phyloP scores from a whole-genome alignment of 1,284 basidiomycete species.

The Cronartium quercuum region DNA sequence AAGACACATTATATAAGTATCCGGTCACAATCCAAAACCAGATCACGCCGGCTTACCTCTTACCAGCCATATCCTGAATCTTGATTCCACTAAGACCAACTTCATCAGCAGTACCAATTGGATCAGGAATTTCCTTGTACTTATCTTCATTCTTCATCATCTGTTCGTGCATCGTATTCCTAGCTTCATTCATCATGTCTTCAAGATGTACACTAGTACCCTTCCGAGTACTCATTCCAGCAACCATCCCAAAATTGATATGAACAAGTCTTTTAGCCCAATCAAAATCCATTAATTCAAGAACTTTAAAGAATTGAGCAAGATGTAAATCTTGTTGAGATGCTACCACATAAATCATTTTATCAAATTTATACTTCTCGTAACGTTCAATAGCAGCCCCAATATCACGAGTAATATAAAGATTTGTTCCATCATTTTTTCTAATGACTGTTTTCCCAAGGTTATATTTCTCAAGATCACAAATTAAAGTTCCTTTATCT shows the following conservation, averaged over 20 bases:
- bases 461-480: slow-evolving; percentile 80
- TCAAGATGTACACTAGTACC: slow-evolving; percentile 95
- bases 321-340: slow-evolving; percentile 93
- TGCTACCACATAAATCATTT: slow-evolving; percentile 85
- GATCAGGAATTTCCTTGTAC: slow-evolving; percentile 81
- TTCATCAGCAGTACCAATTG: slow-evolving; percentile 71
- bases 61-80: slow-evolving; percentile 96
- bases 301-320: slow-evolving; percentile 88
- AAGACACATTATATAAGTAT: slow-evolving; percentile 10
- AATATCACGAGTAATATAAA: slow-evolving; percentile 98
- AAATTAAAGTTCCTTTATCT: slow-evolving; percentile 68
- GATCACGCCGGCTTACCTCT: slow-evolving; percentile 56
- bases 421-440: slow-evolving; percentile 94
- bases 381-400: slow-evolving; percentile 88
- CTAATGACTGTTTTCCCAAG: slow-evolving; percentile 82
- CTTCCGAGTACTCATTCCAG: slow-evolving; percentile 94
- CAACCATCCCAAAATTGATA: slow-evolving; percentile 78
- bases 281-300: slow-evolving; percentile 80
- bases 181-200: slow-evolving; percentile 84
- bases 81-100: slow-evolving; percentile 95
- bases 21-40: background rate
- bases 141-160: slow-evolving; percentile 94
- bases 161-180: slow-evolving; percentile 87
- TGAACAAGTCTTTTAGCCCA: slow-evolving; percentile 79
- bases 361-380: slow-evolving; percentile 89